Base-by-base conservation (phyloP, 2,329 filamentous ascomycete species). In the Nemania sp. region DNA sequence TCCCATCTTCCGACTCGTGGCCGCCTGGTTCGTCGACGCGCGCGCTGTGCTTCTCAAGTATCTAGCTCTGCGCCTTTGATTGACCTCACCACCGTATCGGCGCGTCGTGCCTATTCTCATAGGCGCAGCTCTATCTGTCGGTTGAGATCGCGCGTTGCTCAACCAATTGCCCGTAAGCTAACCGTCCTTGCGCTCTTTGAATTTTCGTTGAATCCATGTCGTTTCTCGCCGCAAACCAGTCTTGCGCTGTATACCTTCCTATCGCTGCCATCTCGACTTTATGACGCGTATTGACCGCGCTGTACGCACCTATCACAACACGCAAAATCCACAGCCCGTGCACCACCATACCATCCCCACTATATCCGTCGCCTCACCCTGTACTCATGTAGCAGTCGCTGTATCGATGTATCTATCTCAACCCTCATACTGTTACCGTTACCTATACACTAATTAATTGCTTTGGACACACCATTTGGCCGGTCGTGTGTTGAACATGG, bases 281-380 rank as follows among this genome's bases (percentile, higher is more conserved):
- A 64, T 67, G 59, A 70, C 69, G 69, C 69, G 69, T 71, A 38
- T 66, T 58, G 57, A 49, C 57, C 69, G 60, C 60, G 63, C 61
- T 60, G 49, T 60, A 67, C 54, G 66, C 59, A 66, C 59, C 63
- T 64, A 61, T 66, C 69, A 66, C 58, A 66, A 64, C 57, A 65
- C 55, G 32, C 56, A 61, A 52, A n/a, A n/a, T n/a, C 22, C 22
- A 57, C n/a, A 56, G 43, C 51, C 68, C 41, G 59, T 68, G 59
- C 41, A 56, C 64, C 60, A 29, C 43, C 55, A 49, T 22, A 18
- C 35, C 52, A 51, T 59, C 29, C 54, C 49, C 62, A 65, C 63
- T 52, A 62, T 60, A 54, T 60, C 49, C 54, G 20, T 66, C 18
- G n/a, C 62, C 43, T 68, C 54, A 20, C 7, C 49, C n/a, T 43